Conservation (phyloP, 2,329 filamentous ascomycete genomes). For the Pyricularia grisea region DNA sequence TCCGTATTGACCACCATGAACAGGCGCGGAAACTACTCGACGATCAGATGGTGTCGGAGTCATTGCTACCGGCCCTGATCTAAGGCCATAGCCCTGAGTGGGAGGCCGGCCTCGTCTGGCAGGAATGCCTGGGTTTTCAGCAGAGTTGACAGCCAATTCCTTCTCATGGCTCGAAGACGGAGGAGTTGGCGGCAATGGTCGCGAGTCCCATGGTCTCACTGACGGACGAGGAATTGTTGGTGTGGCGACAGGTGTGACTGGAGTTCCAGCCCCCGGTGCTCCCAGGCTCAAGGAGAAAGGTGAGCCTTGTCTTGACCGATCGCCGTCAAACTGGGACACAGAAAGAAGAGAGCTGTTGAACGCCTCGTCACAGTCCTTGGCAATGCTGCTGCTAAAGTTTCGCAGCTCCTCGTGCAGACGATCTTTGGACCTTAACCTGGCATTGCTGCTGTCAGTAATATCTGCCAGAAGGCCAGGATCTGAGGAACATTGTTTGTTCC, state of each 20-base stretch:
- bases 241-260: conserved; percentile 1
- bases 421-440: conserved; percentile 7
- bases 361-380: conserved; percentile 84
- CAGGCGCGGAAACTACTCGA: conserved; percentile 41
- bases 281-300: conserved; percentile 33
- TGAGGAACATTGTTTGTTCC: conserved; percentile 16
- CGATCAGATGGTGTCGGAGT: conserved; percentile 22
- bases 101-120: neutral
- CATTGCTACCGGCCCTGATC: conserved; percentile 1
- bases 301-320: conserved; percentile 22
- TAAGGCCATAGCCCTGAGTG: neutral
- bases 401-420: conserved; percentile 64
- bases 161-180: conserved; percentile 14
- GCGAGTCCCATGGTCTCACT: conserved; percentile 28
- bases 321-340: conserved; percentile 5
- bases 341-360: conserved; percentile 60
- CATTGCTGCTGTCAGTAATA: neutral
- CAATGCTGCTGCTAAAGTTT: conserved; percentile 75
- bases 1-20: conserved; percentile 27
- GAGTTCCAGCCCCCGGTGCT: conserved; percentile 12
- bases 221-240: conserved; percentile 1
- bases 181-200: conserved; percentile 41
- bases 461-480: neutral
- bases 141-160: neutral
- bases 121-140: neutral